Percentiles rank a stretch among this genome's conserved stretches.
phyloP scores from a whole-genome alignment of 2,329 filamentous ascomycete genomes.

The Huntiella decipiens region DNA sequence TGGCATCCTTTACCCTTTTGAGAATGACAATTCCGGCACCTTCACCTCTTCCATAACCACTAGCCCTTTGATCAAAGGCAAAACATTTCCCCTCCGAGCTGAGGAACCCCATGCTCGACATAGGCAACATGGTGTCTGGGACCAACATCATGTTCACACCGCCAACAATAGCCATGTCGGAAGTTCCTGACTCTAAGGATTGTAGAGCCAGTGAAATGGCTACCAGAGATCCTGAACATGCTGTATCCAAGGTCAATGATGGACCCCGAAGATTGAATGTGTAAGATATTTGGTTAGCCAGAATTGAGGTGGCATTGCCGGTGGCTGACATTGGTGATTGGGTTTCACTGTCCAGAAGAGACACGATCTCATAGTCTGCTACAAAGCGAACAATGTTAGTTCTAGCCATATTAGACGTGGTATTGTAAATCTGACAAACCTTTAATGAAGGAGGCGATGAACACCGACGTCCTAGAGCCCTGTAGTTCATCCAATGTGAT shows the following conservation, averaged over 20 bases:
- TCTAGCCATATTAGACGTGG: no score
- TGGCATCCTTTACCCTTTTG: slow-evolving; percentile 38
- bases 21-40: slow-evolving; percentile 40
- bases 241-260: slow-evolving; percentile 39
- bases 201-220: slow-evolving; percentile 34
- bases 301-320: slow-evolving; percentile 32
- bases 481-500: slow-evolving; percentile 25
- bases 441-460: slow-evolving; percentile 32
- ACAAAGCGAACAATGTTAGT: neutral
- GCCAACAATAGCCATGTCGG: slow-evolving; percentile 27
- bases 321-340: slow-evolving; percentile 33
- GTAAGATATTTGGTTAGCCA: slow-evolving; percentile 37
- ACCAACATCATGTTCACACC: slow-evolving; percentile 34
- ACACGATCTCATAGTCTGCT: slow-evolving; percentile 30
- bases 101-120: slow-evolving; percentile 34
- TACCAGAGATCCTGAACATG: slow-evolving; percentile 36
- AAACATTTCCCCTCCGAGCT: slow-evolving; percentile 31
- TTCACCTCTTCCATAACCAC: slow-evolving; percentile 47
- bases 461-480: slow-evolving; percentile 27
- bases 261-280: slow-evolving; percentile 35
- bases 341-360: slow-evolving; percentile 29
- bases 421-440: slow-evolving; percentile 17
- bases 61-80: slow-evolving; percentile 38
- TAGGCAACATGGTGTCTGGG: slow-evolving; percentile 35
- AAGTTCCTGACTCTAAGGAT: slow-evolving; percentile 20